Evolutionary conservation across 306 rosid genomes (phyloP).

Genomic region (Hippophae tibetana): DNA sequence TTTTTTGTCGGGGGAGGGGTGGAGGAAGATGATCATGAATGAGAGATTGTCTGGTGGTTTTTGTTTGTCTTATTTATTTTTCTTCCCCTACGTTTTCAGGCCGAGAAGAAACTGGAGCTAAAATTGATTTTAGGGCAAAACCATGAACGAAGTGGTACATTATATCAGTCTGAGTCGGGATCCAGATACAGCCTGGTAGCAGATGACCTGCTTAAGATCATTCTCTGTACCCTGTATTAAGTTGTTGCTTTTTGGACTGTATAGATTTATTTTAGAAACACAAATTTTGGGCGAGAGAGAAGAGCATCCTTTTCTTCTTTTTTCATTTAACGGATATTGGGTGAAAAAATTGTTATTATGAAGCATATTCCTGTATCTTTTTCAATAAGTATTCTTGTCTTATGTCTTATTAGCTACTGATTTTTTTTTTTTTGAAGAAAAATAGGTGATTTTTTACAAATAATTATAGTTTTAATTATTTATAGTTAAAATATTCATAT

Average conservation of each 20-base stretch:
- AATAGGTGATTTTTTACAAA: no score
- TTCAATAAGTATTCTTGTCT: no score
- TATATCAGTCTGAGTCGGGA: constrained; percentile 18
- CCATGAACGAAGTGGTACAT: constrained; percentile 17
- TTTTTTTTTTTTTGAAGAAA: no score
- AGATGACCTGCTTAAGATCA: constrained; percentile 28
- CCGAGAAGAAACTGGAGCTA: constrained; percentile 80
- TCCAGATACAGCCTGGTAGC: constrained; percentile 23
- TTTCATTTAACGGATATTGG: no score
- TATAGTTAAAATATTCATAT: no score
- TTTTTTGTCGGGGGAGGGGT: background rate
- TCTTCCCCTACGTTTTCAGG: constrained; percentile 56
- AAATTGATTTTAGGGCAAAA: constrained; percentile 26
- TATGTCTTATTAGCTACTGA: no score
- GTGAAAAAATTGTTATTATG: no score
- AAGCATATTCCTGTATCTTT: no score
- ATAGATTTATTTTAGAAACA: constrained; percentile 34
- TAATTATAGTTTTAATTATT: no score
- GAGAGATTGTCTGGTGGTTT: constrained; percentile 13
- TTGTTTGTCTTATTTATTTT: constrained; percentile 21
- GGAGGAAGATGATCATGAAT: constrained; percentile 7
- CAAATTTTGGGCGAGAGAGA: constrained; percentile 3
- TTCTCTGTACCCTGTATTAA: constrained; percentile 22
- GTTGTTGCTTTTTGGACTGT: constrained; percentile 29
- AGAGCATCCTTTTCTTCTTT: no score